Conservation (phyloP, 1,284 basidiomycete genomes). For the Chondrostereum purpureum region DNA sequence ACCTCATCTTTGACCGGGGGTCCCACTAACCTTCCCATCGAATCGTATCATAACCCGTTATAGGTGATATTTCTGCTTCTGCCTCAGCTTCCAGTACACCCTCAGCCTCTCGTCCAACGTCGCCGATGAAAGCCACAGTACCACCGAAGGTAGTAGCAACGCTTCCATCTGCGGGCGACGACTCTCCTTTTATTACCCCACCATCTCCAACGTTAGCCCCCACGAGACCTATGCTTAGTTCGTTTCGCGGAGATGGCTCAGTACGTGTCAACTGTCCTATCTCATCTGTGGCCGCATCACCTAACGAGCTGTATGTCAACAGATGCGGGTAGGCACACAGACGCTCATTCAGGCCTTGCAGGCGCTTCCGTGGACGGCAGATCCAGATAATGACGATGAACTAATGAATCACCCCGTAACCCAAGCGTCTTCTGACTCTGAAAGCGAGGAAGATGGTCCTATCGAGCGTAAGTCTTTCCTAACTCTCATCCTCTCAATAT, state of each 20-base stretch:
- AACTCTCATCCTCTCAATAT: not conserved
- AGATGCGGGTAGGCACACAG: slow-evolving; percentile 81
- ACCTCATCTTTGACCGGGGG: too few species aligned
- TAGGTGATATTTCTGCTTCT: slow-evolving; percentile 5
- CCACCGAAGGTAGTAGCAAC: too few species aligned
- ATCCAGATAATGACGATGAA: slow-evolving; percentile 63
- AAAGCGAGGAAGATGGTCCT: slow-evolving; percentile 58
- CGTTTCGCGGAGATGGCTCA: slow-evolving; percentile 61
- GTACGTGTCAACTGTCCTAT: slow-evolving; percentile 36
- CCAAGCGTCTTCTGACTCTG: slow-evolving; percentile 34
- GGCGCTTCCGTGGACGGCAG: slow-evolving; percentile 69
- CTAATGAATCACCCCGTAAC: slow-evolving; percentile 35
- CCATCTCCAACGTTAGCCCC: slow-evolving; percentile 51
- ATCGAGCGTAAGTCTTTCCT: slow-evolving; percentile 21
- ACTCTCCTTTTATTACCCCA: slow-evolving; percentile 73
- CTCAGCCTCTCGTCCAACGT: slow-evolving; percentile 25
- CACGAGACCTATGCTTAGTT: slow-evolving; percentile 34
- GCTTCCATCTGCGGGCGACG: slow-evolving; percentile 35
- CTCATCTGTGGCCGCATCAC: slow-evolving; percentile 10
- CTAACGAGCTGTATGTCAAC: slow-evolving; percentile 14
- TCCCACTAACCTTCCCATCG: too few species aligned
- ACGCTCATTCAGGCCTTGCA: slow-evolving; percentile 80
- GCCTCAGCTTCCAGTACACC: slow-evolving; percentile 21
- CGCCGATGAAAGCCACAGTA: slow-evolving; percentile 19
- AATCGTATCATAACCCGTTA: too few species aligned